Evolutionary conservation across 176 grass and related monocot species (phyloP).

Genomic region (Raddia guianensis): DNA sequence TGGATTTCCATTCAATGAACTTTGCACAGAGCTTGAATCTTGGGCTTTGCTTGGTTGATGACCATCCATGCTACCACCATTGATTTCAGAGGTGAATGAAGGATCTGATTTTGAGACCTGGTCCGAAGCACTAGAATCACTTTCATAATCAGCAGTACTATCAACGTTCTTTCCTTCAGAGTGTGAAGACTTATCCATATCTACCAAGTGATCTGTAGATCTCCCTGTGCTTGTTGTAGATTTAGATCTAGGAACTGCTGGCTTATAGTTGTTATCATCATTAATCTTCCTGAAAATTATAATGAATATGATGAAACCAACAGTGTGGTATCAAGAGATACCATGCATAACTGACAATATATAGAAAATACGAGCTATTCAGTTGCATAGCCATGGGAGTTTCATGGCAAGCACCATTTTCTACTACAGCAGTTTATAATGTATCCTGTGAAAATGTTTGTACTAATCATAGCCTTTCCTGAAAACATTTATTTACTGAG

Average conservation of each 20-base stretch:
- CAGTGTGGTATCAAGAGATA: not conserved
- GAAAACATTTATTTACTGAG: not conserved
- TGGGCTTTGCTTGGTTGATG: constrained; percentile 37
- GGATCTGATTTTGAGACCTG: constrained; percentile 51
- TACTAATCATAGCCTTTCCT: not conserved
- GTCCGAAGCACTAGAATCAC: constrained; percentile 55
- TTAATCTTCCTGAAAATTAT: constrained; percentile 63
- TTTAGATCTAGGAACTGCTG: constrained; percentile 49
- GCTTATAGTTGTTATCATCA: constrained; percentile 46
- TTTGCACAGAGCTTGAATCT: constrained; percentile 52
- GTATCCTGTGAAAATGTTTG: not conserved
- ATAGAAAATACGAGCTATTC: constrained; percentile 10
- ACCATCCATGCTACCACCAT: constrained; percentile 51
- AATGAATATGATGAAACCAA: constrained; percentile 23
- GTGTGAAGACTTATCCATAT: constrained; percentile 44
- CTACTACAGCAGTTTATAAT: constrained; percentile 6
- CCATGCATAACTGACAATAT: not conserved
- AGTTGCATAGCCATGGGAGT: not conserved
- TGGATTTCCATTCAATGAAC: constrained; percentile 52
- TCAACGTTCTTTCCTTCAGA: constrained; percentile 45
- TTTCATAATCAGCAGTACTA: constrained; percentile 44
- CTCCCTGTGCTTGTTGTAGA: constrained; percentile 42
- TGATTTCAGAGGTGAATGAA: constrained; percentile 56
- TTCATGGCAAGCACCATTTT: not conserved
- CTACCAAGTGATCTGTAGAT: constrained; percentile 67